phyloP scores from a whole-genome alignment of 352 stramenopile species.

The Phytophthora idaei region DNA sequence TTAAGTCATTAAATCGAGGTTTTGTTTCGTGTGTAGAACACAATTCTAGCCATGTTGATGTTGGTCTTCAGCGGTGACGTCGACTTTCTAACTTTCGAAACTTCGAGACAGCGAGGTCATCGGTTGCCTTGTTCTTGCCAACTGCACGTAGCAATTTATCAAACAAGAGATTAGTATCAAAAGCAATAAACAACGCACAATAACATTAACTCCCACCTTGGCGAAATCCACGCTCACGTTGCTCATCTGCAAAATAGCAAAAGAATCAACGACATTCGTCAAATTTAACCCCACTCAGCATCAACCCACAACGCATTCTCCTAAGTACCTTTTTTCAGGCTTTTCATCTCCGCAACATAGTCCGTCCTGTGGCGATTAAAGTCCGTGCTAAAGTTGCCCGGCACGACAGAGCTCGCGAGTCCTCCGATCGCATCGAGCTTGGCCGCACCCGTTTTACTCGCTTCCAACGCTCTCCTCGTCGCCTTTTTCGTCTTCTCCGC shows the following conservation, averaged over 20 bases:
- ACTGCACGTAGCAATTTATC: constrained; percentile 32
- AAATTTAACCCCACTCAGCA: constrained; percentile 7
- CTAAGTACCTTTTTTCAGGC: constrained; percentile 55
- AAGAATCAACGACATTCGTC: constrained; percentile 1
- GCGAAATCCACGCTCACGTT: constrained; percentile 68
- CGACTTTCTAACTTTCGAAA: constrained; percentile 82
- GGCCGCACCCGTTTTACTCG: constrained; percentile 1
- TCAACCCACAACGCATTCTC: neutral
- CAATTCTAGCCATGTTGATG: constrained; percentile 1
- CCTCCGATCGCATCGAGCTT: constrained; percentile 33
- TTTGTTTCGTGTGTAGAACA: neutral
- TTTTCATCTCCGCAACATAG: constrained; percentile 75
- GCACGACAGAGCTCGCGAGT: constrained; percentile 61
- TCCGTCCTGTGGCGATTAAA: constrained; percentile 78
- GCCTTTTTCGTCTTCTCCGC: constrained; percentile 55
- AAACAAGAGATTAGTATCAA: constrained; percentile 10
- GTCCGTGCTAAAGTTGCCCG: constrained; percentile 78
- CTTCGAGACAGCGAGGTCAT: constrained; percentile 63
- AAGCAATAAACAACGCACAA: neutral
- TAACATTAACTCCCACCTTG: constrained; percentile 31
- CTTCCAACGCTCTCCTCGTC: constrained; percentile 53
- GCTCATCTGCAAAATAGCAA: constrained; percentile 53
- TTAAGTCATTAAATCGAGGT: neutral
- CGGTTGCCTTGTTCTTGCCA: constrained; percentile 65
- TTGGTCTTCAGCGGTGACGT: neutral